A percentile compares a stretch with the other conserved stretches of the same genome.
Conservation (phyloP, 768 basidiomycete genomes). For the Phlebiopsis gigantea region DNA sequence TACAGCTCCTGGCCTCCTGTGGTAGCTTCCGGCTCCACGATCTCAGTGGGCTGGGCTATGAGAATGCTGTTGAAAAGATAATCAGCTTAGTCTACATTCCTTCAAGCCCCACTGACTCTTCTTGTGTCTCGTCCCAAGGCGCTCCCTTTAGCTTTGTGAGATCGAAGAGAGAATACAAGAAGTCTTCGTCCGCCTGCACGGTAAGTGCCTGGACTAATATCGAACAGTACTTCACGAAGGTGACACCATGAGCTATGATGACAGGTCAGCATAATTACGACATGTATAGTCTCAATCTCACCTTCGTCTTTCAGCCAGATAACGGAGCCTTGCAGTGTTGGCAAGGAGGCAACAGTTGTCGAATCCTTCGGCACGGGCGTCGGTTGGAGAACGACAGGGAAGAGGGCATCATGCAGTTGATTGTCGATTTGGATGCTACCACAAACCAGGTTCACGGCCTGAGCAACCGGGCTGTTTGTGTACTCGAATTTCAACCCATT, state of each 20-base stretch:
- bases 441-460: conserved; percentile 74
- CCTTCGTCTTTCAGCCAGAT: conserved; percentile 93
- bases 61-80: conserved; percentile 48
- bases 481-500: conserved; percentile 82
- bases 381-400: conserved; percentile 92
- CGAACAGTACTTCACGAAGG: conserved; percentile 98
- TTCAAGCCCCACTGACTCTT: conserved; percentile 83
- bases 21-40: conserved; percentile 67
- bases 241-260: conserved; percentile 83
- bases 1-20: conserved; percentile 76
- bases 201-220: conserved; percentile 91
- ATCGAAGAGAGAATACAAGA: conserved; percentile 88
- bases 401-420: conserved; percentile 93
- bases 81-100: conserved; percentile 4
- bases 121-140: conserved; percentile 75
- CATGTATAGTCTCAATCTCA: conserved; percentile 25
- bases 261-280: background rate
- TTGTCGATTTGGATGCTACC: conserved; percentile 95
- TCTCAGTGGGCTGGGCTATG: conserved; percentile 61
- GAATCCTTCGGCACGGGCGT: conserved; percentile 79
- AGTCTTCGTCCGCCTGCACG: conserved; percentile 95
- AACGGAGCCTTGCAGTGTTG: conserved; percentile 84
- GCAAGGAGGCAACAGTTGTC: conserved; percentile 72
- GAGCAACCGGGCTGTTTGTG: conserved; percentile 69
- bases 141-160: conserved; percentile 88